Conservation (phyloP, 2,329 filamentous ascomycete species). For the Colletotrichum liaoningense region DNA sequence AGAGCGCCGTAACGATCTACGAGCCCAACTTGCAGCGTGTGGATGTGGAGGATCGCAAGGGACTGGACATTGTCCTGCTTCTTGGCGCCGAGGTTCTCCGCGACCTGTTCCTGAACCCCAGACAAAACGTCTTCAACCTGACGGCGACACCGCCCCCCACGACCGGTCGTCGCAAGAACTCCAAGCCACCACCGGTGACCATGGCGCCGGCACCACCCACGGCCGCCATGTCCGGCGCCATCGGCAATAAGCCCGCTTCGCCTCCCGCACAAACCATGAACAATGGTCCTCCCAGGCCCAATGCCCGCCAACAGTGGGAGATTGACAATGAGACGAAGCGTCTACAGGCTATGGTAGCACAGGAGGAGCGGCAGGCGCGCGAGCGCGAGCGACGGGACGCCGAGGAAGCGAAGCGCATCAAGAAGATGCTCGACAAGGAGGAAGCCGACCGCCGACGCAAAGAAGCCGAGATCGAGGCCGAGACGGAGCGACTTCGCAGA, state of each 20-base stretch:
- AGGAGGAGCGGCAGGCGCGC: conserved; percentile 62
- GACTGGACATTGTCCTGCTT: conserved; percentile 84
- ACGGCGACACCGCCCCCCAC: conserved; percentile 51
- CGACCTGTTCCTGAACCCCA: conserved; percentile 73
- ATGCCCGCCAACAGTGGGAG: conserved; percentile 49
- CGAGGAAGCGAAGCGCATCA: conserved; percentile 64
- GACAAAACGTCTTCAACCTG: conserved; percentile 84
- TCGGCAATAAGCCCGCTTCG: conserved; percentile 44
- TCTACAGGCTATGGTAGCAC: conserved; percentile 65
- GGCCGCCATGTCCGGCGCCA: conserved; percentile 54
- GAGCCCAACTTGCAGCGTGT: conserved; percentile 92
- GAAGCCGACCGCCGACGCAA: conserved; percentile 67
- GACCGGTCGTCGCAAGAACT: conserved; percentile 55
- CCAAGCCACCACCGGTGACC: conserved; percentile 49
- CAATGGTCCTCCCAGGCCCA: conserved; percentile 43
- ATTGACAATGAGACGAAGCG: conserved; percentile 84
- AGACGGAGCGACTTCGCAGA: conserved; percentile 83
- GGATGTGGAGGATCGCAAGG: conserved; percentile 94
- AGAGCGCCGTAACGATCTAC: conserved; percentile 82
- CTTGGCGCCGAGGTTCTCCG: conserved; percentile 73
- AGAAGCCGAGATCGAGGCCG: conserved; percentile 74
- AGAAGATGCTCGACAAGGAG: conserved; percentile 75
- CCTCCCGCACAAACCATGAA: conserved; percentile 34
- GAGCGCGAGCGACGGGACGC: conserved; percentile 65
- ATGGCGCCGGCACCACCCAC: conserved; percentile 21